These are phyloP conservation scores for Apostasia ramifera DNA, from an alignment of 106 monocot genomes.

Conservation along the genomic window DNA sequence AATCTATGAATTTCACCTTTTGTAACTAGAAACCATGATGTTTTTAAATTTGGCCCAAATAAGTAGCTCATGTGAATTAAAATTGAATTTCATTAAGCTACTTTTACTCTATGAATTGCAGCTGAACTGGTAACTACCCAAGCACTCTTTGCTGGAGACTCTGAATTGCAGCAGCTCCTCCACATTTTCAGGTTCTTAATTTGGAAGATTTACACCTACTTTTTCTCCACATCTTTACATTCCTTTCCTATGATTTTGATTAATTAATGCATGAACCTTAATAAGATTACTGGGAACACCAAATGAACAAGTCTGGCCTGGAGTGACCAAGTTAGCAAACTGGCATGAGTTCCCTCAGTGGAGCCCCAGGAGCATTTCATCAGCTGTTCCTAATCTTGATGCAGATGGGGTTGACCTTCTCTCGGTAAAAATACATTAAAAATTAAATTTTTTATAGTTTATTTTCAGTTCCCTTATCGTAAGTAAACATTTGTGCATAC, in stretches of 20 bases:
- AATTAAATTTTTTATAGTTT: not conserved
- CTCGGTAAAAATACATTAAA: conserved; percentile 29
- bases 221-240: not conserved
- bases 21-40: too few species aligned
- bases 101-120: not conserved
- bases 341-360: conserved; percentile 97
- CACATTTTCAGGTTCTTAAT: conserved; percentile 66
- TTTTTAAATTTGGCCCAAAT: too few species aligned
- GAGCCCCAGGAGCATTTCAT: conserved; percentile 45
- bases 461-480: not conserved
- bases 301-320: conserved; percentile 87
- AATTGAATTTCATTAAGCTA: too few species aligned
- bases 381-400: conserved; percentile 53
- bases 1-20: too few species aligned
- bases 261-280: not conserved
- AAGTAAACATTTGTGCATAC: not conserved
- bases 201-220: not conserved
- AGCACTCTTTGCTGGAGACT: conserved; percentile 87
- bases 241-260: not conserved
- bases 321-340: conserved; percentile 70
- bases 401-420: conserved; percentile 66
- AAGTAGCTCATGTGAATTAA: too few species aligned
- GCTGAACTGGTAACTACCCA: conserved; percentile 84
- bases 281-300: conserved; percentile 80
- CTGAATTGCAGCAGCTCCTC: conserved; percentile 92